Percentiles rank a stretch among this genome's conserved stretches.
Conservation (phyloP, 352 stramenopile species). For the Pythium scleroteichum region DNA sequence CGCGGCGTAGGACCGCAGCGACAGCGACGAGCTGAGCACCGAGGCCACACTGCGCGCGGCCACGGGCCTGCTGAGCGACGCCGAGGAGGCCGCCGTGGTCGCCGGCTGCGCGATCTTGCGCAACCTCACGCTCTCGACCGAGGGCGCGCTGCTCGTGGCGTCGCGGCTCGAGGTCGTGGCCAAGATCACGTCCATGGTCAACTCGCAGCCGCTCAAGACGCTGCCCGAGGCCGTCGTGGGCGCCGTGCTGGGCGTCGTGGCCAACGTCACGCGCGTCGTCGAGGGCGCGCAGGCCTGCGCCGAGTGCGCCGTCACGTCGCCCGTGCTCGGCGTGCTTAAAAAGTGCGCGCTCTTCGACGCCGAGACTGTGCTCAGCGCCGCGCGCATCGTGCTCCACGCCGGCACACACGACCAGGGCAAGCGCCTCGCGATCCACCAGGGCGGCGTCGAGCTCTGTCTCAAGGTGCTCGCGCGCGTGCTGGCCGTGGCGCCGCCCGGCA, state of each 20-base stretch:
- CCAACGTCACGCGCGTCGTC: conserved; percentile 58
- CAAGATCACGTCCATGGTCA: conserved; percentile 50
- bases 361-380: conserved; percentile 40
- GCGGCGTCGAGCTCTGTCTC: conserved; percentile 58
- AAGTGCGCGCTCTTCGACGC: conserved; percentile 47
- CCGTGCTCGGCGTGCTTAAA: conserved; percentile 59
- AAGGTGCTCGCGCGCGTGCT: conserved; percentile 53
- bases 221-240: conserved; percentile 40
- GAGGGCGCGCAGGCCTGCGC: conserved; percentile 46
- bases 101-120: conserved; percentile 52
- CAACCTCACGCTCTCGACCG: conserved; percentile 60
- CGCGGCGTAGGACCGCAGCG: conserved; percentile 7
- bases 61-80: conserved; percentile 41
- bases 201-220: conserved; percentile 41
- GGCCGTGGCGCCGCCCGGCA: background rate
- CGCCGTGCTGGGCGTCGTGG: conserved; percentile 44
- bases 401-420: conserved; percentile 60
- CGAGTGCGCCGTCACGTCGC: conserved; percentile 44
- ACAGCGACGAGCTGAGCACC: conserved; percentile 43
- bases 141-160: conserved; percentile 48
- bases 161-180: conserved; percentile 39
- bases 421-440: conserved; percentile 43
- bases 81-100: conserved; percentile 45
- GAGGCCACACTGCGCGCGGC: conserved; percentile 56
- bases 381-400: conserved; percentile 53